A percentile compares a stretch with the other conserved stretches of the same genome.
Evolutionary conservation across 371 early-diverging fungal species (phyloP).

Genomic region (Nematocida parisii): DNA sequence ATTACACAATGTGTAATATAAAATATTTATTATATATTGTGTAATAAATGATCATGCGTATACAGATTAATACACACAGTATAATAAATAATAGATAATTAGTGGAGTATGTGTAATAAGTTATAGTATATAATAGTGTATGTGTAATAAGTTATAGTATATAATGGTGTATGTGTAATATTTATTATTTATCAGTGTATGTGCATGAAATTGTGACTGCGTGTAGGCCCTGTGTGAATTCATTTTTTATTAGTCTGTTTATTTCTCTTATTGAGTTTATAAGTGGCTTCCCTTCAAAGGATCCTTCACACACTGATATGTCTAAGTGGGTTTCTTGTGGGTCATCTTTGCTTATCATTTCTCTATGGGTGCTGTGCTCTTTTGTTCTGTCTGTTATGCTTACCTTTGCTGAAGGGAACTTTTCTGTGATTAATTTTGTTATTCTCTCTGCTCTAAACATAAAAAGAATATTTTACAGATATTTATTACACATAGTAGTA

Average conservation of each 20-base stretch:
- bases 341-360: background rate
- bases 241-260: conserved; percentile 36
- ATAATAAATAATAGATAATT: no score
- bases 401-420: conserved; percentile 33
- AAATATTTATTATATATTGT: no score
- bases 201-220: conserved; percentile 42
- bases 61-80: no score
- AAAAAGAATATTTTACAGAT: background rate
- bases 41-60: no score
- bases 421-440: conserved; percentile 1
- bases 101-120: no score
- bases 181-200: background rate
- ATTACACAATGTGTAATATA: no score
- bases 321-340: conserved; percentile 36
- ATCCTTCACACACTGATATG: conserved; percentile 4
- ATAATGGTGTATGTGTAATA: background rate
- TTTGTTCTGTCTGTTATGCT: conserved; percentile 25
- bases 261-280: conserved; percentile 24
- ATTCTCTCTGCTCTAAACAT: conserved; percentile 45
- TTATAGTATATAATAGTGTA: no score
- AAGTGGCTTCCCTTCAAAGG: background rate
- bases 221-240: conserved; percentile 47
- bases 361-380: conserved; percentile 46
- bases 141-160: no score
- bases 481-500: no score